Evolutionary conservation across 306 rosid genomes (phyloP).

Genomic region (Cucumis sativus): DNA sequence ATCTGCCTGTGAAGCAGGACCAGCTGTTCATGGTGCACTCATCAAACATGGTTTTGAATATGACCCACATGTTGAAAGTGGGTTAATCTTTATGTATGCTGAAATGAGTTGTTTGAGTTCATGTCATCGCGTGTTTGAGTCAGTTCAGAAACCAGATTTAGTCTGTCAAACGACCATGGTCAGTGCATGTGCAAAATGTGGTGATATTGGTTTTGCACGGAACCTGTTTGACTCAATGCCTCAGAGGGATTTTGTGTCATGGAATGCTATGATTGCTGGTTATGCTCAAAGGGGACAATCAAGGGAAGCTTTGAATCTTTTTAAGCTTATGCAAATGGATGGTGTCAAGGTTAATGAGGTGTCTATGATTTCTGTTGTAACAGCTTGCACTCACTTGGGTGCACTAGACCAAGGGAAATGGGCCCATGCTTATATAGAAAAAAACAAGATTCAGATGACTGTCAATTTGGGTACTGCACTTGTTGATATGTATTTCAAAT

Average conservation of each 20-base stretch:
- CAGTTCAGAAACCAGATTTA: slow-evolving; percentile 25
- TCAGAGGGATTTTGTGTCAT: slow-evolving; percentile 25
- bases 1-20: slow-evolving; percentile 12
- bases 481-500: slow-evolving; percentile 54
- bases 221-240: slow-evolving; percentile 53
- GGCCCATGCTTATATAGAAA: slow-evolving; percentile 48
- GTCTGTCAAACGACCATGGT: slow-evolving; percentile 46
- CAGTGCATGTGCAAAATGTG: slow-evolving; percentile 30
- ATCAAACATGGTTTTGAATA: slow-evolving; percentile 32
- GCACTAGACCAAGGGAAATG: slow-evolving; percentile 56
- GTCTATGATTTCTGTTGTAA: slow-evolving; percentile 46
- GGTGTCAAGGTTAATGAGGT: slow-evolving; percentile 47
- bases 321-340: slow-evolving; percentile 45
- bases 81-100: slow-evolving; percentile 42
- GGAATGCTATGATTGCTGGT: slow-evolving; percentile 54
- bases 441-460: slow-evolving; percentile 26
- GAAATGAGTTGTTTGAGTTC: slow-evolving; percentile 35
- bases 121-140: slow-evolving; percentile 23
- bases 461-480: slow-evolving; percentile 41
- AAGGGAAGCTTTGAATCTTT: slow-evolving; percentile 36
- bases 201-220: slow-evolving; percentile 31
- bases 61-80: slow-evolving; percentile 44
- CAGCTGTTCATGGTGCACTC: slow-evolving; percentile 27
- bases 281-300: slow-evolving; percentile 41
- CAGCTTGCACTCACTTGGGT: slow-evolving; percentile 37